Evolutionary conservation across 2,329 filamentous ascomycete genomes (phyloP).

Genomic region (Cladophialophora yegresii): DNA sequence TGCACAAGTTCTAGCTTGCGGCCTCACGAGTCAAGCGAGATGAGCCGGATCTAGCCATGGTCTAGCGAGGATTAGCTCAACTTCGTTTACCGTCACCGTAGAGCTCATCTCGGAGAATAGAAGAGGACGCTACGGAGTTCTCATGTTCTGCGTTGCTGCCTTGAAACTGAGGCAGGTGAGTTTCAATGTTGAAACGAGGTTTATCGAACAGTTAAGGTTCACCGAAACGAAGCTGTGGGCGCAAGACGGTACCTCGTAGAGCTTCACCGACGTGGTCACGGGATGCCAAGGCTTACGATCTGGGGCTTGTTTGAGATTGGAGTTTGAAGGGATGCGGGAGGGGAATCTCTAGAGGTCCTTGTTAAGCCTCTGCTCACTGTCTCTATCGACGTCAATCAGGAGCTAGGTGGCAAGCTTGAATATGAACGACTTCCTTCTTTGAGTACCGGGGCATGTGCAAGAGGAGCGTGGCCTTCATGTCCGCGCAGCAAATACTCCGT

Average conservation of each 20-base stretch:
- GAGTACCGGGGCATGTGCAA: not conserved
- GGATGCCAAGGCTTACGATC: not conserved
- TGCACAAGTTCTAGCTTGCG: not conserved
- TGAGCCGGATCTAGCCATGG: slow-evolving; percentile 2
- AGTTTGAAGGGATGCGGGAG: not conserved
- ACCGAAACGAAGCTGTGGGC: not conserved
- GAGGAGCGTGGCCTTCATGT: not conserved
- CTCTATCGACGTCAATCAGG: not conserved
- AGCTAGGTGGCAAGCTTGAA: not conserved
- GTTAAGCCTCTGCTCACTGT: not conserved
- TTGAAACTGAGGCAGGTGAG: not conserved
- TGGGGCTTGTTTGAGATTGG: not conserved
- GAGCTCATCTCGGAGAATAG: slow-evolving; percentile 6
- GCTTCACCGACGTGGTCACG: not conserved
- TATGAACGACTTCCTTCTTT: not conserved
- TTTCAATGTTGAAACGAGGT: slow-evolving; percentile 14
- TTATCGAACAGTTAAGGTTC: not conserved
- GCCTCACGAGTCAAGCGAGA: not conserved
- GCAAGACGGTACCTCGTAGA: not conserved
- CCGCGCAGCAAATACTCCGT: not conserved
- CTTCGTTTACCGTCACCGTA: not conserved
- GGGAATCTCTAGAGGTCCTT: not conserved
- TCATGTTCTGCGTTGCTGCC: not conserved
- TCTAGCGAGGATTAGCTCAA: not conserved
- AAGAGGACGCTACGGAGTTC: slow-evolving; percentile 4